Percentiles rank a stretch among this genome's conserved stretches.
Evolutionary conservation across 495 filamentous ascomycete genomes (phyloP).

Genomic region (Penicillium verhagenii): DNA sequence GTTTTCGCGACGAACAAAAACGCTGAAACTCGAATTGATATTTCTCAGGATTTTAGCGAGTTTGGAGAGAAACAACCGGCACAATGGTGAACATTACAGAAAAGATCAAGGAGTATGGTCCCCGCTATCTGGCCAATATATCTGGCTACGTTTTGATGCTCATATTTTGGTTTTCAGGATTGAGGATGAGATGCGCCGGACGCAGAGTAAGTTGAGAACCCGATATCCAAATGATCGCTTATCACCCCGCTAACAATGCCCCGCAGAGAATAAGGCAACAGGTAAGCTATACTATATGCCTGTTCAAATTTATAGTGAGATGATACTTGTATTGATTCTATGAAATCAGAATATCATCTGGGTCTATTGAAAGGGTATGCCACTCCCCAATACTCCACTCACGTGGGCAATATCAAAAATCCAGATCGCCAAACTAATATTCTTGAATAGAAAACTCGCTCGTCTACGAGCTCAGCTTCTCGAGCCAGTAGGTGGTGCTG

Average conservation of each 20-base stretch:
- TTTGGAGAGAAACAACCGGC: conserved; percentile 40
- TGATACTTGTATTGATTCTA: conserved; percentile 16
- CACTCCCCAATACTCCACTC: not conserved
- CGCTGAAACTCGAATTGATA: not conserved
- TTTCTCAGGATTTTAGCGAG: conserved; percentile 13
- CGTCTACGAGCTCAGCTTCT: conserved; percentile 92
- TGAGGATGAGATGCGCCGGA: conserved; percentile 98
- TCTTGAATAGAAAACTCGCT: conserved; percentile 76
- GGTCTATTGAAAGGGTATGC: conserved; percentile 93
- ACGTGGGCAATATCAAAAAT: not conserved
- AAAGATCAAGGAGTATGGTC: conserved; percentile 93
- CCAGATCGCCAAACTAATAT: not conserved
- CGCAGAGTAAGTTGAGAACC: conserved; percentile 69
- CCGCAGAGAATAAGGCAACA: conserved; percentile 96
- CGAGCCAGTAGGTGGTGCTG: conserved; percentile 81
- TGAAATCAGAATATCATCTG: conserved; percentile 83
- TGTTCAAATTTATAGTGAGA: not conserved
- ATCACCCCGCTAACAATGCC: conserved; percentile 40
- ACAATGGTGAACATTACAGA: conserved; percentile 99
- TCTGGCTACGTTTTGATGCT: conserved; percentile 10
- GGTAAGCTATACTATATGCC: conserved; percentile 55
- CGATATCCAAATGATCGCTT: conserved; percentile 11
- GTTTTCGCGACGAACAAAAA: conserved; percentile 19
- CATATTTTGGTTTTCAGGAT: conserved; percentile 60
- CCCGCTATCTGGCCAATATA: not conserved